Evolutionary conservation across 139 green algal genomes (phyloP), one percentile per base, ranked within the genome.

Genomic region (Haematococcus lacustris): DNA sequence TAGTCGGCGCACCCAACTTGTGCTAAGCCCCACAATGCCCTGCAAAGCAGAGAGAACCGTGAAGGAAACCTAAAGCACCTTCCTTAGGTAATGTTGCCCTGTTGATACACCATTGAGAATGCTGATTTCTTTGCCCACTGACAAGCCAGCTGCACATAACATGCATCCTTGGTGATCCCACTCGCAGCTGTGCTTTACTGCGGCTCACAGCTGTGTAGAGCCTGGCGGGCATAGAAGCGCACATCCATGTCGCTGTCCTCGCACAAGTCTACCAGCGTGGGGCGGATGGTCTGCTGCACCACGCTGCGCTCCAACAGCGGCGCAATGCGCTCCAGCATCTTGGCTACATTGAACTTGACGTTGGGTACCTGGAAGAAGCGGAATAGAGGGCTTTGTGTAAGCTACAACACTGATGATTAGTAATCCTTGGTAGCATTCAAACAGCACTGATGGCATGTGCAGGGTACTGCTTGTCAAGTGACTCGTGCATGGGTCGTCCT

Each of bases 181-280:
- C n/a, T n/a, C n/a, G n/a, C n/a, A n/a, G n/a, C n/a, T n/a, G 47
- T n/a, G 47, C 17, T 21, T 63, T 63, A 63, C 17, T 63, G 32
- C 5, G 60, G n/a, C 30, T 88, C 82, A 39, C 82, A 88, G 0
- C 63, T 51, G 66, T 78, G 80, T 50, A 95, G 75, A 25, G 89
- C 91, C 71, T 89, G 85, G 3, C 77, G 40, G 5, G 91, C 89
- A 74, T 91, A 98, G 78, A 95, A 99, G 30, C 88, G 83, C 25
- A 99, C 95, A 74, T 99, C 95, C 28, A 83, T 77, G 79, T 99
- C 95, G 0, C 43, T 0, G 64, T 99, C 95, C n/a, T 91, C 86
- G 33, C 75, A 73, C 51, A 98, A 86, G 76, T 95, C 89, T 60
- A 80, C 21, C 47, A 99, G 85, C 71, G 82, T 89, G 1, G 95